Evolutionary conservation across 352 stramenopile genomes (phyloP).

Genomic region (Phytophthora idaei): DNA sequence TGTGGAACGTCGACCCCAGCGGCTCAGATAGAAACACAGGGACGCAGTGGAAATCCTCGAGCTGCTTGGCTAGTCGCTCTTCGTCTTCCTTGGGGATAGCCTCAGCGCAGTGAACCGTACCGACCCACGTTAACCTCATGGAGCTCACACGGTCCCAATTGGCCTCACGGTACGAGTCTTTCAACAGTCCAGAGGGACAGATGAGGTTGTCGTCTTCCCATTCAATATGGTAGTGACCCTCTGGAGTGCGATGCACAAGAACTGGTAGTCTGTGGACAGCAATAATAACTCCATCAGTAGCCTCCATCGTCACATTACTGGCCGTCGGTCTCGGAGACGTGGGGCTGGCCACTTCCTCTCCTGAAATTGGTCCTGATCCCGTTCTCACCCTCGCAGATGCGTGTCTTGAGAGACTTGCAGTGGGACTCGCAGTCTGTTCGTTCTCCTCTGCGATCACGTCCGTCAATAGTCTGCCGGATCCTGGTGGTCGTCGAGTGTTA

Average conservation of each 20-base stretch:
- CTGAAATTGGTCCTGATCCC: neutral
- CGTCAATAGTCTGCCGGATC: slow-evolving; percentile 34
- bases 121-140: slow-evolving; percentile 88
- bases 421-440: slow-evolving; percentile 8
- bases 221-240: slow-evolving; percentile 83
- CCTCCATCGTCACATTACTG: slow-evolving; percentile 89
- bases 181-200: slow-evolving; percentile 80
- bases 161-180: slow-evolving; percentile 62
- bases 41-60: slow-evolving; percentile 95
- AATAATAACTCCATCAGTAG: slow-evolving; percentile 96
- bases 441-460: slow-evolving; percentile 68
- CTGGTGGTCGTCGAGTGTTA: slow-evolving; percentile 12
- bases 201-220: slow-evolving; percentile 90
- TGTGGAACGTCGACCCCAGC: slow-evolving; percentile 89
- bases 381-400: slow-evolving; percentile 6
- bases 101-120: slow-evolving; percentile 79
- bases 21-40: slow-evolving; percentile 95
- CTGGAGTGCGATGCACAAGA: slow-evolving; percentile 76
- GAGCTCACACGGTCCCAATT: slow-evolving; percentile 76
- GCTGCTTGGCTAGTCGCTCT: slow-evolving; percentile 70
- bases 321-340: slow-evolving; percentile 37
- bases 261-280: slow-evolving; percentile 97
- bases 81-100: slow-evolving; percentile 85
- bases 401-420: slow-evolving; percentile 1
- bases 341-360: slow-evolving; percentile 41